phyloP scores from a whole-genome alignment of 805 yeast species.

The Hanseniaspora meyeri region DNA sequence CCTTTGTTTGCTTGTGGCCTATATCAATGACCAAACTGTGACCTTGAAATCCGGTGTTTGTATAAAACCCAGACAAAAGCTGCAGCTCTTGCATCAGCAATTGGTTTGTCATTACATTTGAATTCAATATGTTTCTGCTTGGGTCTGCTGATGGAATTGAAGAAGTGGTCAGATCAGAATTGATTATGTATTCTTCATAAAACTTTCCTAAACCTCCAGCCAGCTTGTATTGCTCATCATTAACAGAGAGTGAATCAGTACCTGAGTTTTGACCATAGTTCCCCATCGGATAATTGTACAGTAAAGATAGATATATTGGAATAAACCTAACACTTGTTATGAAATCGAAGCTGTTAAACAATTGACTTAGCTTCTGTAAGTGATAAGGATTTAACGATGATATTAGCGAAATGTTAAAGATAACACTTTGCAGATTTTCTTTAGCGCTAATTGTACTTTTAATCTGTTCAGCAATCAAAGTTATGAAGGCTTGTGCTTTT shows the following conservation, averaged over 20 bases:
- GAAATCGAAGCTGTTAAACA: neutral
- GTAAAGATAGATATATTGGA: conserved; percentile 3
- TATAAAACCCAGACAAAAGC: conserved; percentile 5
- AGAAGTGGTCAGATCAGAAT: neutral
- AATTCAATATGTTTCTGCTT: neutral
- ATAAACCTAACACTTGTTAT: conserved; percentile 1
- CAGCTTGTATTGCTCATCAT: neutral
- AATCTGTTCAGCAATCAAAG: neutral
- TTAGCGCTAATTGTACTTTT: neutral
- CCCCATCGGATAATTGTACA: conserved; percentile 13
- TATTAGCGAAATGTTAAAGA: neutral
- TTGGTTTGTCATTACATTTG: conserved; percentile 8
- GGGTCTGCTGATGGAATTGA: neutral
- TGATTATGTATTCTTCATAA: conserved; percentile 5
- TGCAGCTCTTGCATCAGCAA: conserved; percentile 1
- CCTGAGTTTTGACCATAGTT: neutral
- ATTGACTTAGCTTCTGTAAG: neutral
- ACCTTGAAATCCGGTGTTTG: conserved; percentile 12
- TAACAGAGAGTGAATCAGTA: neutral
- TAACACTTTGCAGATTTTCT: neutral
- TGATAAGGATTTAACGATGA: neutral
- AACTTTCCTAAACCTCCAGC: conserved; percentile 10
- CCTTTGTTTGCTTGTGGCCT: conserved; percentile 3
- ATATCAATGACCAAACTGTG: conserved; percentile 10
- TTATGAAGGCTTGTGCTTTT: neutral